A percentile compares a stretch with the other conserved stretches of the same genome.
phyloP scores from a whole-genome alignment of 805 yeast genomes.

The Yamadazyma sp. region DNA sequence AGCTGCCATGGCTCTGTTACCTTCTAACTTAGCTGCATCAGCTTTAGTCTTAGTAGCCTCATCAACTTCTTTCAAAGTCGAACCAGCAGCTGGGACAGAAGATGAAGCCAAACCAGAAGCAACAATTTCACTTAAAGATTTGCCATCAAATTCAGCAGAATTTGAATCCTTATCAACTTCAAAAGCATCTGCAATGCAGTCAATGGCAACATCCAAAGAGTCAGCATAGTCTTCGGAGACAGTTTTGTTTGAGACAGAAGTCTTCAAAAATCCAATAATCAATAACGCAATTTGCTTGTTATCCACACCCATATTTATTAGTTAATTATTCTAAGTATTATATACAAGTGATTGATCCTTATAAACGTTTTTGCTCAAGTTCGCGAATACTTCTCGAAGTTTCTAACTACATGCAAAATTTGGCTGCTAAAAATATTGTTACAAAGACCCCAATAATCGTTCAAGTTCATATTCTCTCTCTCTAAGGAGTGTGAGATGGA shows the following conservation, averaged over 20 bases:
- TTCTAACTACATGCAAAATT: constrained; percentile 3
- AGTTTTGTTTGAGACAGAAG: constrained; percentile 57
- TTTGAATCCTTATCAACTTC: constrained; percentile 56
- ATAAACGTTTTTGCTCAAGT: background rate
- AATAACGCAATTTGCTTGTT: constrained; percentile 69
- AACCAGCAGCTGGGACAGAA: constrained; percentile 3
- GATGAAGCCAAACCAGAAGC: constrained; percentile 12
- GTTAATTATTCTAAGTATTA: background rate
- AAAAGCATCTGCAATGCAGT: constrained; percentile 87
- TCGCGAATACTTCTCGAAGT: constrained; percentile 10
- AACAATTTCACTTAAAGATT: constrained; percentile 48
- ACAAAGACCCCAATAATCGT: constrained; percentile 1
- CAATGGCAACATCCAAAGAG: constrained; percentile 90
- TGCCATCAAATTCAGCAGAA: constrained; percentile 34
- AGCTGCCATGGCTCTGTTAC: constrained; percentile 85
- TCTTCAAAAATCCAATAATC: constrained; percentile 68
- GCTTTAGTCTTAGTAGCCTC: constrained; percentile 68
- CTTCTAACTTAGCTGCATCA: constrained; percentile 80
- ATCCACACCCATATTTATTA: constrained; percentile 40
- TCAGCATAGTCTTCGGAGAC: constrained; percentile 80
- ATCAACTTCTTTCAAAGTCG: constrained; percentile 34
- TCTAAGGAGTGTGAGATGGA: constrained; percentile 10
- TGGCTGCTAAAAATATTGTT: constrained; percentile 6
- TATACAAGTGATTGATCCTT: constrained; percentile 1
- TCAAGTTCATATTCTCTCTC: constrained; percentile 9